phyloP scores from a whole-genome alignment of 805 yeast species.

The Candida ipomoeae region DNA sequence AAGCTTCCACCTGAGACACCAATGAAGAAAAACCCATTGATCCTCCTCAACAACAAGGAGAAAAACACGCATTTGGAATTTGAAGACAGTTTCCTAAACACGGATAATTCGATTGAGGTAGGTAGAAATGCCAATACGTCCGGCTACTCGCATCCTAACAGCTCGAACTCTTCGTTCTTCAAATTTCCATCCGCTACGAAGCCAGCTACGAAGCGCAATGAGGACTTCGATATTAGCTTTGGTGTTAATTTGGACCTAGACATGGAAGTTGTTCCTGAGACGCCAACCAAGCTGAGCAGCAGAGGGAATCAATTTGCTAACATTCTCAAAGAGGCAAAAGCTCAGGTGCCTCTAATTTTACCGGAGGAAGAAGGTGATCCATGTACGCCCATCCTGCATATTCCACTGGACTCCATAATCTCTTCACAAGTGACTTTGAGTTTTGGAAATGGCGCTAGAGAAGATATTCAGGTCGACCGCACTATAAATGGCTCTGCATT shows the following conservation, averaged over 20 bases:
- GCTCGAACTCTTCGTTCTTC: conserved; percentile 33
- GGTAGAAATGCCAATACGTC: conserved; percentile 28
- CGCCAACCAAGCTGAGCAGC: conserved; percentile 32
- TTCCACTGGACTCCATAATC: conserved; percentile 17
- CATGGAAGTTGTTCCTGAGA: conserved; percentile 27
- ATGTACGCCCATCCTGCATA: conserved; percentile 18
- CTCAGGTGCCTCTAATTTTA: conserved; percentile 3
- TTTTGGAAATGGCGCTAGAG: conserved; percentile 10
- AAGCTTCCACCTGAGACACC: conserved; percentile 44
- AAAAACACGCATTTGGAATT: conserved; percentile 10
- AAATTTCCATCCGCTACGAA: conserved; percentile 21
- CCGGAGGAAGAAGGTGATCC: conserved; percentile 11
- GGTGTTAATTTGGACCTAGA: conserved; percentile 12
- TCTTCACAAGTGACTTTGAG: conserved; percentile 22
- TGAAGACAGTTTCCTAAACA: conserved; percentile 13
- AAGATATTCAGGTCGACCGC: conserved; percentile 7
- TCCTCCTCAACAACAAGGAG: conserved; percentile 25
- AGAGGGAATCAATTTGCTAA: conserved; percentile 11
- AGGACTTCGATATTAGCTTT: conserved; percentile 21
- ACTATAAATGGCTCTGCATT: conserved; percentile 10
- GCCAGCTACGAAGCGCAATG: conserved; percentile 16
- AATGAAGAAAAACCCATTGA: conserved; percentile 38
- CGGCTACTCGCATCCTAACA: conserved; percentile 24
- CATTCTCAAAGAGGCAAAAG: conserved; percentile 1
- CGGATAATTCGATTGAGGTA: conserved; percentile 32